A percentile compares a stretch with the other conserved stretches of the same genome.
These are phyloP conservation scores for Boletus holoroseus DNA, from an alignment of 1,284 basidiomycete species.

Conservation along the genomic window DNA sequence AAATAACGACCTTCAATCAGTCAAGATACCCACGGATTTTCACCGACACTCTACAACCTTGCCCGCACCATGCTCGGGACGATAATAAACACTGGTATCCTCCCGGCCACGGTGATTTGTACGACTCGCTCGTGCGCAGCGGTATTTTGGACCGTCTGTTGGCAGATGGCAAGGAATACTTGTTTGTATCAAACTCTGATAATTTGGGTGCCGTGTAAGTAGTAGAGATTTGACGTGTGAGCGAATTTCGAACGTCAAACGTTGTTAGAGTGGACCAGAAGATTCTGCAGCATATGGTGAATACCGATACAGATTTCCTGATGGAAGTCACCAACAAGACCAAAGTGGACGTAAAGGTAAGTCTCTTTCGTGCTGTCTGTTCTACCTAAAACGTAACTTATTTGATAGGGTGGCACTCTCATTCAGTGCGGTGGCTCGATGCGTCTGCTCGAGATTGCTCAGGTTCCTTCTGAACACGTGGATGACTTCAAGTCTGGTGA, in stretches of 20 bases:
- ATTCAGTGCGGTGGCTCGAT: constrained; percentile 93
- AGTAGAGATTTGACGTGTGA: constrained; percentile 61
- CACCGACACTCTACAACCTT: constrained; percentile 88
- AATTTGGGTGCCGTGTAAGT: constrained; percentile 95
- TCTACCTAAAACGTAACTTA: neutral
- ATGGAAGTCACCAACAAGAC: constrained; percentile 99
- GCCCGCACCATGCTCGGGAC: constrained; percentile 53
- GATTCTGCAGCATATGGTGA: constrained; percentile 86
- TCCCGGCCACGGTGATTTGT: constrained; percentile 96
- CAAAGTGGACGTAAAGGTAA: constrained; percentile 83
- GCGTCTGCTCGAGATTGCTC: constrained; percentile 92
- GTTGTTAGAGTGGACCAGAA: constrained; percentile 62
- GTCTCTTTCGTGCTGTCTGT: neutral
- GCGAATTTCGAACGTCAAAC: constrained; percentile 15
- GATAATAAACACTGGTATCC: constrained; percentile 98
- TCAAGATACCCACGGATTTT: constrained; percentile 93
- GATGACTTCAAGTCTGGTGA: constrained; percentile 88
- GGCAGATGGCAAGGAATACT: constrained; percentile 93
- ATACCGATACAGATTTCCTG: constrained; percentile 81
- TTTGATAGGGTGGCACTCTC: constrained; percentile 82
- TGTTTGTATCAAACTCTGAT: constrained; percentile 98
- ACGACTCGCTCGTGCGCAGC: constrained; percentile 88
- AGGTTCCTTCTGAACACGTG: constrained; percentile 93
- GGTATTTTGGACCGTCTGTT: constrained; percentile 93
- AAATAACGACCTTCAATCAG: constrained; percentile 93